Percentiles rank a stretch among this genome's conserved stretches.
phyloP scores from a whole-genome alignment of 1,139 yeast species.

The Diutina sp. region DNA sequence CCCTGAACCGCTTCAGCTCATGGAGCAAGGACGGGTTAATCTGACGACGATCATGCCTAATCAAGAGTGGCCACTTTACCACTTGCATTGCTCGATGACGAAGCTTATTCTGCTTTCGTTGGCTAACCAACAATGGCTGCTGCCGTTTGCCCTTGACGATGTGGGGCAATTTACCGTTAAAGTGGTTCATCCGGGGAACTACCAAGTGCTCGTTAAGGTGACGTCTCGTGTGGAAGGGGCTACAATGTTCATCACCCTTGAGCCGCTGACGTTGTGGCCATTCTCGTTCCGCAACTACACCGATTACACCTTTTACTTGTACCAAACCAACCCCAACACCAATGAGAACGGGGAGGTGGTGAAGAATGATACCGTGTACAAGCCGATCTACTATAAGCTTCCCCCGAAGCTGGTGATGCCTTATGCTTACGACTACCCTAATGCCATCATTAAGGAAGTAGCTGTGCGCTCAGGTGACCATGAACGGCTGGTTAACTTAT shows the following conservation, averaged over 20 bases:
- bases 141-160: conserved; percentile 76
- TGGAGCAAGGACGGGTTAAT: conserved; percentile 58
- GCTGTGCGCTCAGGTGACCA: conserved; percentile 60
- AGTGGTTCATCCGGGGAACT: conserved; percentile 45
- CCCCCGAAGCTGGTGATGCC: conserved; percentile 96
- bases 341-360: conserved; percentile 59
- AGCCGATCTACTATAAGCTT: conserved; percentile 63
- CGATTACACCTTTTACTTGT: conserved; percentile 69
- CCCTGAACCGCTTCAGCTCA: conserved; percentile 40
- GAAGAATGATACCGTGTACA: conserved; percentile 36
- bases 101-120: conserved; percentile 52
- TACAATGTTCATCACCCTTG: conserved; percentile 63
- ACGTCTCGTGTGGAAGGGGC: conserved; percentile 71
- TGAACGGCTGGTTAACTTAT: conserved; percentile 70
- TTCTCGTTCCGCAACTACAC: conserved; percentile 83
- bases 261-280: conserved; percentile 81
- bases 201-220: conserved; percentile 59
- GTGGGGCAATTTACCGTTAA: conserved; percentile 74
- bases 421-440: conserved; percentile 95
- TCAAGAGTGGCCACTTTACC: conserved; percentile 51
- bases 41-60: conserved; percentile 32
- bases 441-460: conserved; percentile 74
- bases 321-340: conserved; percentile 74
- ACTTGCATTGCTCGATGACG: conserved; percentile 31
- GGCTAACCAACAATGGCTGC: conserved; percentile 63